Evolutionary conservation across 192 early-diverging fungal genomes (phyloP), one percentile per base, ranked within the genome.

Genomic region (Chytriomyces sp.): DNA sequence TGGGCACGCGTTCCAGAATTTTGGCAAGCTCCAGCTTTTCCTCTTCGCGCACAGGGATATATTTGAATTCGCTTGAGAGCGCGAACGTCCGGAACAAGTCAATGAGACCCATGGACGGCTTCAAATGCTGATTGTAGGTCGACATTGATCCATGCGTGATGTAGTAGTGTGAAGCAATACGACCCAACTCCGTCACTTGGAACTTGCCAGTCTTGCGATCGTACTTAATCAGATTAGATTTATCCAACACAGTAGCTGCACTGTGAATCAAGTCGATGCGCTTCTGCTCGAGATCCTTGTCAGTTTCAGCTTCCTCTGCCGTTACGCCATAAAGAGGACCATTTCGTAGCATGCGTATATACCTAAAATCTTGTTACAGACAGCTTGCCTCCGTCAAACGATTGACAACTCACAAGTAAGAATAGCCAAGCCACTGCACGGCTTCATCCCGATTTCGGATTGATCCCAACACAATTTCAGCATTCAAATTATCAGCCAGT

Each of bases 121-220:
- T 92, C 78, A 99, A 80, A 54, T 95, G 93, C 74, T 93, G 91
- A 74, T 96, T 95, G 85, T 95, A 98, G 22, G 86, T 94, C 1
- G 93, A 85, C 93, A 99, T 94, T 12, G 94, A 95, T 57, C 84
- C 82, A 69, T 96, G 91, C 36, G 89, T 89, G 60, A 99, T 91
- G 81, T 99, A 99, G 81, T 93, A 99, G 75, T 97, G 93, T 52
- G 95, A 92, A 17, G 98, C 93, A 63, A 99, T 98, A 25, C 96
- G 89, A 12, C 98, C 98, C 8, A 98, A 85, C 56, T 96, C 95
- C 0, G 95, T 98, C 33, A 86, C 86, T 58, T 89, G 89, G 79
- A 99, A 90, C 49, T 87, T 83, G 49, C 98, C 98, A 44, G 93
- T 92, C 54, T 92, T 90, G 54, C 90, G 88, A 77, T 98, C 98